Evolutionary conservation across 2,329 filamentous ascomycete genomes (phyloP).

Genomic region (Epichloe amarillans): DNA sequence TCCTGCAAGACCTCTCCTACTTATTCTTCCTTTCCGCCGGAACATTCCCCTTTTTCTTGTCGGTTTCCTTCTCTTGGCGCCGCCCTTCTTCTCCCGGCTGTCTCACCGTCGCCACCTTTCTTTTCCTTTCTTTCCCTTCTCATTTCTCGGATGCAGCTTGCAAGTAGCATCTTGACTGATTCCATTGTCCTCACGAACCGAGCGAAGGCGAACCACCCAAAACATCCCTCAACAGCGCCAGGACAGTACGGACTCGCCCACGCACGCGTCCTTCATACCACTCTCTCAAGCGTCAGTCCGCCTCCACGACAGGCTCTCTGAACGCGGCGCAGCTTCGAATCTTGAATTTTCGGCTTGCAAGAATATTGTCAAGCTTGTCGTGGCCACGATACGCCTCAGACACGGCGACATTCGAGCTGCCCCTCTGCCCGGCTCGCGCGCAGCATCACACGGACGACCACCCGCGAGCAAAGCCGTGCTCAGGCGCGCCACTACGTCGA

Average conservation of each 20-base stretch:
- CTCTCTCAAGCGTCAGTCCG: neutral
- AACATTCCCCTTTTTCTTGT: neutral
- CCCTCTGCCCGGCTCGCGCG: neutral
- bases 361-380: neutral
- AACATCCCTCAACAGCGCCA: neutral
- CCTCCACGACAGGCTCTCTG: neutral
- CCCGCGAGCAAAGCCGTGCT: conserved; percentile 3
- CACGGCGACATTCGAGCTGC: neutral
- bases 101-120: conserved; percentile 8
- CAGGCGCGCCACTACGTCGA: conserved; percentile 9
- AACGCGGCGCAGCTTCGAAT: neutral
- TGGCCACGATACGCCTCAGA: neutral
- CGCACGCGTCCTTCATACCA: neutral
- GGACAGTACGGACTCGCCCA: neutral
- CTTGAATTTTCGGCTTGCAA: neutral
- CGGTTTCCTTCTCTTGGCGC: conserved; percentile 1
- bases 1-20: neutral
- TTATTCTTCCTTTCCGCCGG: neutral
- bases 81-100: conserved; percentile 4
- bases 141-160: neutral
- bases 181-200: neutral
- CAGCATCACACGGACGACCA: conserved; percentile 4
- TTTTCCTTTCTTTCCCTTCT: neutral
- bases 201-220: neutral
- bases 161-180: neutral